Evolutionary conservation across 2,329 filamentous ascomycete species (phyloP).

Genomic region (Leptographium lundbergii): DNA sequence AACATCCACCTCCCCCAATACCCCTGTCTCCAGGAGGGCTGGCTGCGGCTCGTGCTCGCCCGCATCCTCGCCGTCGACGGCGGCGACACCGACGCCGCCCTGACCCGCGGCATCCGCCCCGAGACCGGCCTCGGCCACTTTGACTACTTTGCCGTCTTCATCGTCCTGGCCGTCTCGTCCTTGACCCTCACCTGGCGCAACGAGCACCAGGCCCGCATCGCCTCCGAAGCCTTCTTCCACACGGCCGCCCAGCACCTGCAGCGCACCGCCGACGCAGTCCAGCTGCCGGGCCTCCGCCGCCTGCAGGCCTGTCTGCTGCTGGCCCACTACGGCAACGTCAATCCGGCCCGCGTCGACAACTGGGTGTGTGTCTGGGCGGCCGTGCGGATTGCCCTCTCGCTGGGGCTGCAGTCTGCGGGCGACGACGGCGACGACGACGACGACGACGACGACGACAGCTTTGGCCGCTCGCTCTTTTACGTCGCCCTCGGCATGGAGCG

Average conservation of each 20-base stretch:
- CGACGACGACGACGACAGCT: neutral
- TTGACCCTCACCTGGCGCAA: neutral
- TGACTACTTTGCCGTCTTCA: slow-evolving; percentile 3
- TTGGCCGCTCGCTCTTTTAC: neutral
- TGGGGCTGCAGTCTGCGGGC: neutral
- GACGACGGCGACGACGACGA: neutral
- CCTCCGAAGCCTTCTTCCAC: slow-evolving; percentile 1
- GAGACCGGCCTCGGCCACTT: neutral
- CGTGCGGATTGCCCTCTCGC: neutral
- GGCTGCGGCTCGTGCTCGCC: neutral
- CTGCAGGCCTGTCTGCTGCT: slow-evolving; percentile 3
- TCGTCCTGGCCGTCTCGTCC: slow-evolving; percentile 1
- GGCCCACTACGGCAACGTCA: slow-evolving; percentile 1
- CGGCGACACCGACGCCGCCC: neutral
- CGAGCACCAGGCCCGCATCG: neutral
- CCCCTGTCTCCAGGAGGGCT: neutral
- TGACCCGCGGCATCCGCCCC: neutral
- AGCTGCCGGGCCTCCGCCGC: neutral
- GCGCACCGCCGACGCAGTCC: neutral
- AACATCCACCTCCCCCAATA: neutral
- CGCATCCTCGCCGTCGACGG: neutral
- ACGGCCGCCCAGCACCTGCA: slow-evolving; percentile 1
- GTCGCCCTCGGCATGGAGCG: neutral
- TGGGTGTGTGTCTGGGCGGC: neutral
- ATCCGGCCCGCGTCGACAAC: neutral